A percentile compares a stretch with the other conserved stretches of the same genome.
These are phyloP conservation scores for Russula dissimulans DNA, from an alignment of 768 basidiomycete species.

Conservation along the genomic window DNA sequence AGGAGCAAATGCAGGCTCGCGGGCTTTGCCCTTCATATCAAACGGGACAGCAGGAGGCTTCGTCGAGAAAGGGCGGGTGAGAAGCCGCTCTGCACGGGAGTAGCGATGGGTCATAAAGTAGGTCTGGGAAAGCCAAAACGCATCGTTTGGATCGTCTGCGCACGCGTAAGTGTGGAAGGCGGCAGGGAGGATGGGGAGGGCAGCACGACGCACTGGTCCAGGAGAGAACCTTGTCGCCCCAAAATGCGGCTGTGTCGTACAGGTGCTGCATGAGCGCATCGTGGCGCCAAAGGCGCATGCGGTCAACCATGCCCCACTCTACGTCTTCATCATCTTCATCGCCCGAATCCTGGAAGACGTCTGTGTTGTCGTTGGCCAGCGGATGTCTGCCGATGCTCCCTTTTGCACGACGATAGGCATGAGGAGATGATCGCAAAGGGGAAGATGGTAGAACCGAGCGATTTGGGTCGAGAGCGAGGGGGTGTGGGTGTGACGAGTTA, in stretches of 20 bases:
- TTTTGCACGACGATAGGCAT: slow-evolving; percentile 45
- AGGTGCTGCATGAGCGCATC: slow-evolving; percentile 98
- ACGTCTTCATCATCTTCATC: slow-evolving; percentile 49
- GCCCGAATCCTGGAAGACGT: slow-evolving; percentile 63
- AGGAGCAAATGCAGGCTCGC: slow-evolving; percentile 27
- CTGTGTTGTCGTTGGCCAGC: slow-evolving; percentile 66
- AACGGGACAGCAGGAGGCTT: slow-evolving; percentile 34
- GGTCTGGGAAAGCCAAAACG: slow-evolving; percentile 97
- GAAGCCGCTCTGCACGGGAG: slow-evolving; percentile 83
- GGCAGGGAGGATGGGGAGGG: background rate
- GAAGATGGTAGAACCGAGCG: slow-evolving; percentile 69
- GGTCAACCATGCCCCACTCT: slow-evolving; percentile 85
- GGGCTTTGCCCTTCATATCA: slow-evolving; percentile 49
- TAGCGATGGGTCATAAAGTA: slow-evolving; percentile 96
- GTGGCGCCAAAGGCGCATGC: slow-evolving; percentile 95
- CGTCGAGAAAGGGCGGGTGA: slow-evolving; percentile 77
- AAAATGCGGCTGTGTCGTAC: slow-evolving; percentile 94
- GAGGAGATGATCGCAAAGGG: slow-evolving; percentile 60
- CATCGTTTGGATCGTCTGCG: slow-evolving; percentile 90
- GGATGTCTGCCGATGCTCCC: slow-evolving; percentile 49
- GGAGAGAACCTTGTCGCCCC: slow-evolving; percentile 94
- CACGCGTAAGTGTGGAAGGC: background rate
- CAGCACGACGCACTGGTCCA: slow-evolving; percentile 70
- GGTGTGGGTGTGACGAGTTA: slow-evolving; percentile 47
- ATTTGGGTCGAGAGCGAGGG: slow-evolving; percentile 68